Conservation (phyloP, 2,329 filamentous ascomycete genomes). For the Macrophomina tecta region DNA sequence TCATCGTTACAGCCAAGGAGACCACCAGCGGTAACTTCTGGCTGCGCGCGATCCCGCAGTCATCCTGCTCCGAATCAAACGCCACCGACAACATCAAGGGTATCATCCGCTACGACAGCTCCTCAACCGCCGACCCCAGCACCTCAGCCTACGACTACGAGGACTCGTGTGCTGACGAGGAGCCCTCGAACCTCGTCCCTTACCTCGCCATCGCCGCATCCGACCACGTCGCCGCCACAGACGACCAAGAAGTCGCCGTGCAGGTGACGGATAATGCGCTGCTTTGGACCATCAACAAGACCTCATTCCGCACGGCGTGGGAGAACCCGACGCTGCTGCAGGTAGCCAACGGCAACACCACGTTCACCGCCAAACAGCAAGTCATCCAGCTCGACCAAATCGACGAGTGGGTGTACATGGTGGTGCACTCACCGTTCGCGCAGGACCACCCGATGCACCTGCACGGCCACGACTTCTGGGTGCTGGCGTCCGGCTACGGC, state of each 20-base stretch:
- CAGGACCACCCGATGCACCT: conserved; percentile 37
- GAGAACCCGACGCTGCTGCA: too few species aligned
- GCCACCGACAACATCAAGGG: conserved; percentile 34
- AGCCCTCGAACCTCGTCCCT: conserved; percentile 36
- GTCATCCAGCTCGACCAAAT: conserved; percentile 17
- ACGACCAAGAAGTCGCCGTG: too few species aligned
- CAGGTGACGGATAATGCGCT: too few species aligned
- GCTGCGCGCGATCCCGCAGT: conserved; percentile 34
- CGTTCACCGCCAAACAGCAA: conserved; percentile 30
- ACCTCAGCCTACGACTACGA: conserved; percentile 31
- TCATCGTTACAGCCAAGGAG: conserved; percentile 51
- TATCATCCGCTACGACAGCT: conserved; percentile 34
- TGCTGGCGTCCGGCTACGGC: conserved; percentile 37
- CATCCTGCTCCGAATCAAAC: too few species aligned
- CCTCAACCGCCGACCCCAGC: conserved; percentile 28
- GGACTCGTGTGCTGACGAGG: conserved; percentile 37
- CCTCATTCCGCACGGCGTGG: too few species aligned
- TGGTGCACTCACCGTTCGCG: too few species aligned
- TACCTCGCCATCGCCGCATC: conserved; percentile 34
- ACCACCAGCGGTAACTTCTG: conserved; percentile 34
- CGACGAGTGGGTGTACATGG: neutral
- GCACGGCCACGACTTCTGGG: conserved; percentile 37
- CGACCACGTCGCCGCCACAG: neutral
- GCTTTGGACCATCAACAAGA: too few species aligned
- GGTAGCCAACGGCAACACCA: conserved; percentile 30